Conservation (phyloP, 257 asterid genomes). For the Petrea volubilis region DNA sequence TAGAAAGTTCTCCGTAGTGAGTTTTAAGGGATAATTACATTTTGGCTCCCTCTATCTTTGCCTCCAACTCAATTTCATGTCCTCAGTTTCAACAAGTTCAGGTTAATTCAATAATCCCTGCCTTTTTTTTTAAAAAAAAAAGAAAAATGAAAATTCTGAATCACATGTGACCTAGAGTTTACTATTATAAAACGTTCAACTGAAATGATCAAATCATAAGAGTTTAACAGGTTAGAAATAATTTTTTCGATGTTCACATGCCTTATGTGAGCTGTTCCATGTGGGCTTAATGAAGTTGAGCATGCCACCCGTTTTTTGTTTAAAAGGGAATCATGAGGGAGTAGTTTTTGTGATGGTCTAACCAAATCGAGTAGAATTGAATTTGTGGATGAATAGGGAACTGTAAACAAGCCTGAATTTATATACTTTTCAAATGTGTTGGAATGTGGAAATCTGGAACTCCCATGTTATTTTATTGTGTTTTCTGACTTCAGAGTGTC, state of each 20-base stretch:
- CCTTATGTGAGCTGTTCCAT: neutral
- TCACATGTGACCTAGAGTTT: neutral
- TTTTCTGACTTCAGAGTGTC: neutral
- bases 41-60: neutral
- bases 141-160: too few species aligned
- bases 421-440: neutral
- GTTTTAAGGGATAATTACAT: neutral
- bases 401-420: neutral
- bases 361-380: neutral
- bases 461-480: neutral
- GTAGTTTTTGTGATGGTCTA: neutral
- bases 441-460: neutral
- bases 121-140: conserved; percentile 5
- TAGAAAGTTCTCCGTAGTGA: neutral
- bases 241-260: neutral
- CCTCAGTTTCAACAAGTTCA: neutral
- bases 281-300: neutral
- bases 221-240: neutral
- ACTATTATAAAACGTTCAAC: neutral
- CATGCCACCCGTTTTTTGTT: neutral
- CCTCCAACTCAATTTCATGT: neutral
- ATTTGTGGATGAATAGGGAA: neutral
- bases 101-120: neutral
- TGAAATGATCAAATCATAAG: neutral
- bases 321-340: neutral